Evolutionary conservation across 2,329 filamentous ascomycete genomes (phyloP).

Genomic region (Thielaviopsis ethacetica): DNA sequence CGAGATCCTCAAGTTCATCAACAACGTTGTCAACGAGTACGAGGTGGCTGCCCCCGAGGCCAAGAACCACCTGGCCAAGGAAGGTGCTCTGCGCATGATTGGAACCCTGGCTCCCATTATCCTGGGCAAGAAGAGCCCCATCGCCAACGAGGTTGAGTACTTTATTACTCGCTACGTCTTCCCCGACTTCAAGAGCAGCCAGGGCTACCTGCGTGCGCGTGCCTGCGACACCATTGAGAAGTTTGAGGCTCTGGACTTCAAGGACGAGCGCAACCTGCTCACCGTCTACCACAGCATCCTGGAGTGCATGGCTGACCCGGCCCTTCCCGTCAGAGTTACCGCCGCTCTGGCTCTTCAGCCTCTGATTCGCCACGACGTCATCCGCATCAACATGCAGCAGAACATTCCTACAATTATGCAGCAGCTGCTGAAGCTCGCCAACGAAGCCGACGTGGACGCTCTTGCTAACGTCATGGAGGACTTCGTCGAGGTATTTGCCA

Average conservation of each 20-base stretch:
- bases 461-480: slow-evolving; percentile 99
- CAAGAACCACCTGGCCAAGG: slow-evolving; percentile 90
- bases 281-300: slow-evolving; percentile 94
- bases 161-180: slow-evolving; percentile 98
- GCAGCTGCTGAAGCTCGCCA: slow-evolving; percentile 88
- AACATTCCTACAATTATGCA: slow-evolving; percentile 99
- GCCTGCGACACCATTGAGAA: slow-evolving; percentile 97
- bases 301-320: slow-evolving; percentile 90
- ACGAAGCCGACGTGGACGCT: slow-evolving; percentile 94
- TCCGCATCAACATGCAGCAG: slow-evolving; percentile 87
- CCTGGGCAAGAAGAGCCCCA: slow-evolving; percentile 93
- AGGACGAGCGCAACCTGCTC: slow-evolving; percentile 87
- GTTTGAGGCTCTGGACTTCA: slow-evolving; percentile 93
- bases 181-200: slow-evolving; percentile 84
- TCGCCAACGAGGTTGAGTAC: slow-evolving; percentile 93
- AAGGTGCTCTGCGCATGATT: slow-evolving; percentile 93
- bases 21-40: slow-evolving; percentile 85
- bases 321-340: slow-evolving; percentile 83
- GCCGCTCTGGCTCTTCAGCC: slow-evolving; percentile 88
- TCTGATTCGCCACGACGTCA: slow-evolving; percentile 86
- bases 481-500: slow-evolving; percentile 96
- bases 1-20: slow-evolving; percentile 86
- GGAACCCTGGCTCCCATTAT: slow-evolving; percentile 88
- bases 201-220: slow-evolving; percentile 83
- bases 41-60: slow-evolving; percentile 69